Evolutionary conservation across 148 eudicot species (phyloP), one percentile per base, ranked within the genome.

Genomic region (Cornus suecica): DNA sequence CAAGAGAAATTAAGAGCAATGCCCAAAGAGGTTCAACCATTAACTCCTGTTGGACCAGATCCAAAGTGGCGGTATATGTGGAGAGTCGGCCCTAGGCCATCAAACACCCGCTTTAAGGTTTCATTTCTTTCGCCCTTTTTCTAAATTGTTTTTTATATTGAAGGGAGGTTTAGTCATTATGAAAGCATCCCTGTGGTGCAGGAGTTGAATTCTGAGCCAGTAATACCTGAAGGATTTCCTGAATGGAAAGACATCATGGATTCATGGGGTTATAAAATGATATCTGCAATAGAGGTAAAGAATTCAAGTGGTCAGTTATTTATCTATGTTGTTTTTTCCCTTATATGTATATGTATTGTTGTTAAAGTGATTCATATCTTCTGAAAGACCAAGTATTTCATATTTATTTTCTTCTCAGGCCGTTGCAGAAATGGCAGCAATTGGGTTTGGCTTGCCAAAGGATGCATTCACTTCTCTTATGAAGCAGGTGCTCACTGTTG

Each of bases 31-130:
- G 81, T 27, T 80, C 87, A 82, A 64, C 94, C 99, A 0, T 62
- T 80, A 34, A 87, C 88, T 69, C 99, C 99, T 10, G 60, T 31
- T n/a, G 99, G 99, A 48, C 97, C 99, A 67, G 99, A 95, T 81
- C 97, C 90, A 41, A 95, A 95, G 81, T 95, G 99, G 99, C 87
- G 99, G 29, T 95, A 95, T 79, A 93, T 95, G 97, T 95, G 99
- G 99, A 88, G 99, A 86, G 84, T 86, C 75, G 99, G 99, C 74
- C 85, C 97, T 76, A 90, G 99, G 37, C 99, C 97, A 20, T 77
- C 83, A 5, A 81, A 82, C 71, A 95, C 99, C 67, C 86, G 74
- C 27, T 95, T 91, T 79, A 83, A 91, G 94, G 97, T 93, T 27
- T 74, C 15, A 22, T 58, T 26, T 34, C 41, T 52, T 42, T 69